Conservation (phyloP, 495 filamentous ascomycete genomes). For the Xylaria acuta region DNA sequence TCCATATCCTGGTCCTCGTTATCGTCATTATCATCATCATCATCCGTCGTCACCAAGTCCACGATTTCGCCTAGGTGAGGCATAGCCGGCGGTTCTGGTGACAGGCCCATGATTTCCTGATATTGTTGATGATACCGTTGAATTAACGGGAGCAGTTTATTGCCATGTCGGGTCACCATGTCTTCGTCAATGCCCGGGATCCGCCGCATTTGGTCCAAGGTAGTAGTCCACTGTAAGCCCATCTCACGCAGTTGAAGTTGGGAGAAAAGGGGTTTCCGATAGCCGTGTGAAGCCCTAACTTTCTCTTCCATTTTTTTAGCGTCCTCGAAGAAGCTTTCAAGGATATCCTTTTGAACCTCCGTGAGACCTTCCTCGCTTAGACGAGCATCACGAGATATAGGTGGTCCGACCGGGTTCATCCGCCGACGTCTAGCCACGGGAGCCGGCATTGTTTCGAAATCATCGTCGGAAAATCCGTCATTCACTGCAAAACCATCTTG, state of each 20-base stretch:
- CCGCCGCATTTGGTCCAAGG: conserved; percentile 61
- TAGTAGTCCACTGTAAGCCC: conserved; percentile 74
- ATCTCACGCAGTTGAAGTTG: conserved; percentile 82
- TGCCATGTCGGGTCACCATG: conserved; percentile 73
- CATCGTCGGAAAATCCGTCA: conserved; percentile 51
- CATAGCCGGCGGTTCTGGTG: conserved; percentile 14
- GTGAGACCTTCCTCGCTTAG: conserved; percentile 63
- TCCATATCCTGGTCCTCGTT: conserved; percentile 51
- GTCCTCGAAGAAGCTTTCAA: conserved; percentile 72
- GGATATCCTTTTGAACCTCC: conserved; percentile 54
- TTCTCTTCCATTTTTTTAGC: conserved; percentile 70
- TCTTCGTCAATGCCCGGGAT: conserved; percentile 75
- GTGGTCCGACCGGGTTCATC: conserved; percentile 59
- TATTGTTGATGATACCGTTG: conserved; percentile 62
- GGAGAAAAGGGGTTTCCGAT: conserved; percentile 74
- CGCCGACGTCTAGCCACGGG: conserved; percentile 46
- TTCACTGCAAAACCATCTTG: conserved; percentile 60
- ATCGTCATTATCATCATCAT: conserved; percentile 60
- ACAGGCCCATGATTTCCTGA: conserved; percentile 58
- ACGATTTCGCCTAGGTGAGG: conserved; percentile 54
- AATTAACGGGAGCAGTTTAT: conserved; percentile 69
- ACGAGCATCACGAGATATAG: conserved; percentile 73
- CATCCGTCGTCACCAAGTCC: conserved; percentile 68
- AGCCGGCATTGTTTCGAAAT: conserved; percentile 65
- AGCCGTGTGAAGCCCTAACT: conserved; percentile 66